Conservation (phyloP, 1,139 yeast genomes). For the Sugiyamaella xylanicola region DNA sequence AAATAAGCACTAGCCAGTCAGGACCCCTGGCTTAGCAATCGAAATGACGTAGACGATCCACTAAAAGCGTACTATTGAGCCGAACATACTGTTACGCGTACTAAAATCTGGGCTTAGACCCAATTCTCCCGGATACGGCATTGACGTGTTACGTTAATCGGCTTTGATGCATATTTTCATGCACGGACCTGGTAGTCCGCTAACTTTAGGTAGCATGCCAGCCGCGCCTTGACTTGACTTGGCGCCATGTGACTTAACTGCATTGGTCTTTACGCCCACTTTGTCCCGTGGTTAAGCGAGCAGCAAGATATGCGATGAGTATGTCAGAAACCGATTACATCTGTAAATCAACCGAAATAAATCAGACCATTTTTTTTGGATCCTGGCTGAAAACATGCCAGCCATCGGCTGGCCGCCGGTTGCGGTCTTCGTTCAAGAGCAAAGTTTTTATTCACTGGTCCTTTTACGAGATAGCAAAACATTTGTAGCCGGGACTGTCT, state of each 20-base stretch:
- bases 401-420: neutral
- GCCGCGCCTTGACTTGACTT: neutral
- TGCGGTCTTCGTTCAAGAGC: too few relatives aligned
- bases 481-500: too few relatives aligned
- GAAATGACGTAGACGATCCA: neutral
- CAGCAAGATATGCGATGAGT: neutral
- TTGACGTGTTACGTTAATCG: slow-evolving; percentile 5
- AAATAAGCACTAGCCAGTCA: neutral
- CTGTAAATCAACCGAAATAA: neutral
- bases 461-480: too few relatives aligned
- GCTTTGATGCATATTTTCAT: neutral
- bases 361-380: neutral
- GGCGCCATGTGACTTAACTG: neutral
- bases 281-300: neutral
- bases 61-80: neutral
- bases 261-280: neutral
- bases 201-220: neutral
- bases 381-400: neutral
- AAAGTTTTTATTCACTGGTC: too few relatives aligned
- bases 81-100: neutral
- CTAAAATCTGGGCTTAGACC: slow-evolving; percentile 4
- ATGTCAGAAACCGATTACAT: neutral
- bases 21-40: neutral
- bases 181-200: neutral
- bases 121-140: slow-evolving; percentile 2